phyloP scores from a whole-genome alignment of 257 asterid species.

The Scutellaria barbata region DNA sequence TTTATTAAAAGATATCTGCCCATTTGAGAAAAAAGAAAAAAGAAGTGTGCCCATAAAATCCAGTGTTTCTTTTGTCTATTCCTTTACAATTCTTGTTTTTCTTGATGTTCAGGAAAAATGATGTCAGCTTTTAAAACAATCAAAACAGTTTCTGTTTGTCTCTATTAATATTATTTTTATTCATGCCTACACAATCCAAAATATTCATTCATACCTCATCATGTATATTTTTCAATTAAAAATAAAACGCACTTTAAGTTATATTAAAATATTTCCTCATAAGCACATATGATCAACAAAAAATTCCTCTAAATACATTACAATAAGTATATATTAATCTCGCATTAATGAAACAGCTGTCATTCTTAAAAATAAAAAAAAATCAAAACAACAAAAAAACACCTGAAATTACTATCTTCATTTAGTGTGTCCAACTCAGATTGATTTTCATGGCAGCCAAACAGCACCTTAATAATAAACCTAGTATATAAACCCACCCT shows the following conservation, averaged over 20 bases:
- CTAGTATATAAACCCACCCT: conserved; percentile 35
- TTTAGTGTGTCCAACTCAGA: background rate
- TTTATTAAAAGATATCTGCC: too few relatives aligned
- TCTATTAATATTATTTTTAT: background rate
- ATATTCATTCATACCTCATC: background rate
- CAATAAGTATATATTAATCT: too few relatives aligned
- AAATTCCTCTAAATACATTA: too few relatives aligned
- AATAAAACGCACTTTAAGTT: background rate
- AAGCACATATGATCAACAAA: too few relatives aligned
- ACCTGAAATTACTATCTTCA: conserved; percentile 28
- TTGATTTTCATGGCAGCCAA: conserved; percentile 36
- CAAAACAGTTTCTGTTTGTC: conserved; percentile 39
- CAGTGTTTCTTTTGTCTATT: conserved; percentile 19
- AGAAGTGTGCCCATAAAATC: conserved; percentile 14
- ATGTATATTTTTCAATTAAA: too few relatives aligned
- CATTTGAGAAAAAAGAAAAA: background rate
- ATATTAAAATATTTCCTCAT: too few relatives aligned
- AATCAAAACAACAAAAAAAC: background rate
- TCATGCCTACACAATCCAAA: background rate
- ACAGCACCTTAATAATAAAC: conserved; percentile 32
- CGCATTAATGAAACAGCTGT: too few relatives aligned
- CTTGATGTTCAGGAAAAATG: conserved; percentile 41
- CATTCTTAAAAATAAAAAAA: too few relatives aligned
- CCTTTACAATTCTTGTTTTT: background rate
- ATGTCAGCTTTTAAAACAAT: conserved; percentile 40